Evolutionary conservation across 140 eudicot species (phyloP), one percentile per base, ranked within the genome.

Genomic region (Bidens hawaiensis): DNA sequence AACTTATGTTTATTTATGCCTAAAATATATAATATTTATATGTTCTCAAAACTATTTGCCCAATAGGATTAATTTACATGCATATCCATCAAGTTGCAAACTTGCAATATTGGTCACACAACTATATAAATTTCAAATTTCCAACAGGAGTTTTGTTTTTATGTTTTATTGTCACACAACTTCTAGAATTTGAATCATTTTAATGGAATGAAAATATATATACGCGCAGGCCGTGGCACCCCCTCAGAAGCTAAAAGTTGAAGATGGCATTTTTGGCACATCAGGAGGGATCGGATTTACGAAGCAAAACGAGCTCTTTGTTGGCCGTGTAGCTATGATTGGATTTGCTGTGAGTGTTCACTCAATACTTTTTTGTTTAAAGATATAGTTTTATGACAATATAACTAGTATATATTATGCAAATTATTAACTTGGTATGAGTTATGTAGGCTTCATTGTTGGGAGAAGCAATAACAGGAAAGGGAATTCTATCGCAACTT

Each of bases 301-400:
- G 15, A 93, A 93, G 75, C 85, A 83, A 80, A 93, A 93, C 68
- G 99, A 93, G 79, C 94, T 93, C 72, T 93, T 93, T 75, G 99
- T 93, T 41, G 99, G 99, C 16, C 96, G 99, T 45, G 99, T 93
- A 11, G 99, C 99, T 60, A 93, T 93, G 99, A 70, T 93, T 65
- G 99, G 99, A 8, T 93, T 93, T 56, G 99, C 99, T 52, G 99
- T 93, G 51, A 85, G 96, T 83, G 54, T 7, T 13, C 2, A 11
- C 41, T 50, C 26, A 40, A 31, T 49, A 17, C 14, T 12, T 1
- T 2, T 18, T 17, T 47, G 4, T 8, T 48, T 18, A 7, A 2
- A 48, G 3, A 10, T 48, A n/a, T 48, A 9, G 17, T 4, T 22
- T 23, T 11, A 11, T 30, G 12, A 50, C 12, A 50, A 9, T 18